A percentile compares a stretch with the other conserved stretches of the same genome.
These are phyloP conservation scores for Boeremia lycopersici DNA, from an alignment of 2,329 filamentous ascomycete genomes.

Conservation along the genomic window DNA sequence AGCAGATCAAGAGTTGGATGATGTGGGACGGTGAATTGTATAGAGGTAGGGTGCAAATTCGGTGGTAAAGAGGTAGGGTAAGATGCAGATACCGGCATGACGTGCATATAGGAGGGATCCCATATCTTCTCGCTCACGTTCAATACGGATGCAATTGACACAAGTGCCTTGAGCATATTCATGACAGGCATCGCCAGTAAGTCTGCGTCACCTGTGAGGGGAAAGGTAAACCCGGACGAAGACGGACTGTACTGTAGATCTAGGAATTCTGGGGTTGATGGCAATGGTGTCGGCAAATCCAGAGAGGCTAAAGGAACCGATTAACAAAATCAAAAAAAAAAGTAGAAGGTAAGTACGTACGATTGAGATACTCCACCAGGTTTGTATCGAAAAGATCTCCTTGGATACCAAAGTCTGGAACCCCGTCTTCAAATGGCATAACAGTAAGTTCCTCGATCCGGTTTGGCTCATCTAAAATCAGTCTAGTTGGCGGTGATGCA, in stretches of 20 bases:
- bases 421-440: neutral
- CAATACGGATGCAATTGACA: conserved; percentile 23
- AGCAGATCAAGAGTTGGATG: conserved; percentile 64
- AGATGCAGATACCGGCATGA: conserved; percentile 16
- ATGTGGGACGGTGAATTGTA: conserved; percentile 59
- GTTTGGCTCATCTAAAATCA: neutral
- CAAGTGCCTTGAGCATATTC: conserved; percentile 30
- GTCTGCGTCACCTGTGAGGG: conserved; percentile 20
- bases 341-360: neutral
- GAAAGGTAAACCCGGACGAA: conserved; percentile 6
- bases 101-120: conserved; percentile 28
- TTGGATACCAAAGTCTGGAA: neutral
- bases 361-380: neutral
- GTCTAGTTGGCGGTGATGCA: neutral
- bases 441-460: neutral
- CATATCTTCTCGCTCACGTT: conserved; percentile 20
- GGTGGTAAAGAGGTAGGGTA: conserved; percentile 14
- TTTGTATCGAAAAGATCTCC: neutral
- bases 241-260: neutral
- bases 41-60: conserved; percentile 58
- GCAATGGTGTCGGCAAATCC: conserved; percentile 1
- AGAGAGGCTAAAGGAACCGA: neutral
- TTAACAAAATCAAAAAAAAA: neutral
- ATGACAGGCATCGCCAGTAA: conserved; percentile 49
- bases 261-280: neutral